Percentiles rank a stretch among this genome's conserved stretches.
phyloP scores from a whole-genome alignment of 768 basidiomycete genomes.

The Rhizopogon salebrosus region DNA sequence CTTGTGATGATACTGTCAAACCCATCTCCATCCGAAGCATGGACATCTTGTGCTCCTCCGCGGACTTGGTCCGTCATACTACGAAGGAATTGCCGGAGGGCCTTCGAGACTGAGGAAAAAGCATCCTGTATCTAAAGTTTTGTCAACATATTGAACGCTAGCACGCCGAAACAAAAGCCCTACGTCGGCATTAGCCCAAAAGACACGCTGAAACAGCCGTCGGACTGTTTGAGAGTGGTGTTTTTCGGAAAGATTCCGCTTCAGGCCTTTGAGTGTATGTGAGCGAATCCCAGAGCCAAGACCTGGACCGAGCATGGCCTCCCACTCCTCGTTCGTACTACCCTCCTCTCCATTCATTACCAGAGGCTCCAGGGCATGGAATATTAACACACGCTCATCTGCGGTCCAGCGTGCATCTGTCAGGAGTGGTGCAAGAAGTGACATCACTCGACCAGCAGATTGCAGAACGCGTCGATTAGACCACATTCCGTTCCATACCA shows the following conservation, averaged over 20 bases:
- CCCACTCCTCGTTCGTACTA: slow-evolving; percentile 27
- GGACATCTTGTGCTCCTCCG: slow-evolving; percentile 20
- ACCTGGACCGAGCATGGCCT: slow-evolving; percentile 44
- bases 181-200: slow-evolving; percentile 73
- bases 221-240: slow-evolving; percentile 9
- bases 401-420: slow-evolving; percentile 44
- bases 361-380: slow-evolving; percentile 64
- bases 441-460: slow-evolving; percentile 49
- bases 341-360: slow-evolving; percentile 35
- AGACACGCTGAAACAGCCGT: slow-evolving; percentile 45
- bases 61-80: slow-evolving; percentile 20
- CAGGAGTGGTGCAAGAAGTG: slow-evolving; percentile 38
- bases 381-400: slow-evolving; percentile 59
- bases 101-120: slow-evolving; percentile 25
- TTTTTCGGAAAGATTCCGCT: slow-evolving; percentile 6
- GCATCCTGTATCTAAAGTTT: slow-evolving; percentile 48
- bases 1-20: slow-evolving; percentile 50
- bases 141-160: background rate
- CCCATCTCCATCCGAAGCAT: slow-evolving; percentile 46
- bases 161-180: slow-evolving; percentile 18
- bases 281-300: slow-evolving; percentile 58
- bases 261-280: slow-evolving; percentile 39
- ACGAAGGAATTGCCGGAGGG: slow-evolving; percentile 39
- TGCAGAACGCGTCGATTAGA: slow-evolving; percentile 60
- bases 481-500: slow-evolving; percentile 60